Base-by-base conservation (phyloP, 495 filamentous ascomycete genomes). In the Talaromyces wortmannii region DNA sequence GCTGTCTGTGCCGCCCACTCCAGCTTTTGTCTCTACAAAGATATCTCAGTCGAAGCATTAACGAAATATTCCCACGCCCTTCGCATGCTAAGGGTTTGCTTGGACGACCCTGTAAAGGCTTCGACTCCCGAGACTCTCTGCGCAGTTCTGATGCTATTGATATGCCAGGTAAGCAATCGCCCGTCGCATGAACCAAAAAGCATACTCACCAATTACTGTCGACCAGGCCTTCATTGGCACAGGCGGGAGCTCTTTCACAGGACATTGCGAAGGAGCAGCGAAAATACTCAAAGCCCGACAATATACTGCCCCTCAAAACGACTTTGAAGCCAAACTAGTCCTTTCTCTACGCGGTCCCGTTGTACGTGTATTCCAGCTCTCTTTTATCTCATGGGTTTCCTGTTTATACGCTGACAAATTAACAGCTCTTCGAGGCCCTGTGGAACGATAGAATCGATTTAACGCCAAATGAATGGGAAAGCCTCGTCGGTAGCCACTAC, bases 101-200 rank as follows among this genome's bases (percentile, higher is more conserved):
- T 80, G 7, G 65, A 72, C 56, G 66, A 79, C 30, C 65, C 66
- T 0, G 44, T 51, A 31, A 68, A 69, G 55, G 75, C 74, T 3
- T 49, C 57, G 2, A 55, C 64, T 6, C 62, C 71, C 1, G 69
- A 70, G 43, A 78, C 77, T 15, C 59, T 80, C 4, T 70, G 71
- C 48, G 72, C 77, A 1, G 70, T 79, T 0, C 72, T 71, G 62
- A 15, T 80, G 12, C 47, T 78, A 6, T 51, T 75, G 42, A 62
- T 77, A 7, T 70, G 67, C 48, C 69, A 72, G 57, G 67, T 70
- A 42, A 18, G 64, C 33, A 23, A 23, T 23, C 23, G 23, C 23
- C 23, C 2, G 23, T 23, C 4, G 23, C 2, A 23, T 23, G 23
- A 23, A 23, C 1, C 23, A 40, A 13, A 5, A 1, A 8, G 36